Base-by-base conservation (phyloP, 306 rosid genomes). In the Inga leiocalycina region DNA sequence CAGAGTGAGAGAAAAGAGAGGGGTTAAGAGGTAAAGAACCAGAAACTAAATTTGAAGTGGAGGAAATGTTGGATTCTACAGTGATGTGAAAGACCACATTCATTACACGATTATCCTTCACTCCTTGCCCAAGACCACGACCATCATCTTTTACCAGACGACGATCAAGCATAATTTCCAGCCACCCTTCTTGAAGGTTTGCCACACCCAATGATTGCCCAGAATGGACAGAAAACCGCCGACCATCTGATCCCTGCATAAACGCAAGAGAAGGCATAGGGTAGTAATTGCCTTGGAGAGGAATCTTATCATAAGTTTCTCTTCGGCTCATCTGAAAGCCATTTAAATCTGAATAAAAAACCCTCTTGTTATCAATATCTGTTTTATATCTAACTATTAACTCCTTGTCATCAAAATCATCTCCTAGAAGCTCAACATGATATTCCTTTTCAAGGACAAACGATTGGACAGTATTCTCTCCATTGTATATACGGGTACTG, bases 321-420 rank as follows among this genome's bases (percentile, higher is more conserved):
- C 99, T 90, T 51, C 97, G 89, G 89, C 98, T 96, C 97, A 91
- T 96, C 88, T 96, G 99, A 78, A 94, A 94, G 85, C 99, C 99
- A 84, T 94, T 96, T 75, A 94, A 89, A 87, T 96, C 99, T 66
- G 99, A 90, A 83, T 91, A 94, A 68, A 92, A 94, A 17, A 96
- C 74, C 86, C 76, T 90, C 62, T 90, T 92, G 97, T 85, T 96
- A 81, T 92, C 97, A 52, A 90, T 79, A 82, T 92, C 92, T 2
- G 99, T 96, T 88, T 87, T 91, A 80, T 91, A 96, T 81, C 99
- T 91, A 75, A 91, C 94, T 89, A 94, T 94, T 89, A 96, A 84
- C 76, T 96, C 99, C 87, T 9, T 96, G 81, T 96, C 94, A 81
- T 96, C 69, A 74, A 94, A 96, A 74, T 86, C 91, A 56, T 83